Conservation (phyloP, 192 early-diverging fungal genomes). For the Coemansia sp. region DNA sequence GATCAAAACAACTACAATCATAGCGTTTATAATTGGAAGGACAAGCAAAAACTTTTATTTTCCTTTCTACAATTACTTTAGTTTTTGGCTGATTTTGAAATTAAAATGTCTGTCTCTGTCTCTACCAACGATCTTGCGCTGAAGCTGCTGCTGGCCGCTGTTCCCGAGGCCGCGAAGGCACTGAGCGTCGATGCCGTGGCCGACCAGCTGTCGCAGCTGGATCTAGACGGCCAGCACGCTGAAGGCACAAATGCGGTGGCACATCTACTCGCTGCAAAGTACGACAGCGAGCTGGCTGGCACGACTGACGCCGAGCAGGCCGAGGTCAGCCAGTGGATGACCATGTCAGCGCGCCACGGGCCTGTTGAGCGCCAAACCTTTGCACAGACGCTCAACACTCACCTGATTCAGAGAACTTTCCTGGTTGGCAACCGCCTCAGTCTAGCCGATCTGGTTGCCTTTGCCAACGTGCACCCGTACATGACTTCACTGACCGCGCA, state of each 20-base stretch:
- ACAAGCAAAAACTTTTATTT: background rate
- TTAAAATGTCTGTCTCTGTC: constrained; percentile 40
- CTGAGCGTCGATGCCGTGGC: constrained; percentile 34
- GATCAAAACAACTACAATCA: constrained; percentile 3
- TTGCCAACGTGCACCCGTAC: constrained; percentile 64
- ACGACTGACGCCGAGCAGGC: constrained; percentile 37
- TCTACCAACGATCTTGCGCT: constrained; percentile 44
- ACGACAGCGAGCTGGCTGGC: constrained; percentile 41
- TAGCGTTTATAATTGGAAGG: background rate
- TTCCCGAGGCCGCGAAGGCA: constrained; percentile 35
- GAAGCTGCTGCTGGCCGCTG: constrained; percentile 39
- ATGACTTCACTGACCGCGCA: constrained; percentile 56
- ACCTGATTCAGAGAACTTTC: constrained; percentile 65
- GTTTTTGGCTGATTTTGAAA: background rate
- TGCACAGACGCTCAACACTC: constrained; percentile 60
- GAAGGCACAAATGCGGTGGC: constrained; percentile 52
- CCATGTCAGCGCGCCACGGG: constrained; percentile 51
- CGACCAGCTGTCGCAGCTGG: constrained; percentile 46
- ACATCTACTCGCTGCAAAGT: constrained; percentile 40
- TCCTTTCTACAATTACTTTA: background rate
- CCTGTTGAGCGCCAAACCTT: constrained; percentile 47
- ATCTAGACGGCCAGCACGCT: constrained; percentile 33
- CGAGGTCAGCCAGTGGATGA: constrained; percentile 57
- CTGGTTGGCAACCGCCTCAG: constrained; percentile 65
- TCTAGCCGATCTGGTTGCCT: constrained; percentile 66